phyloP scores from a whole-genome alignment of 179 eudicot genomes.

The Corrigiola litoralis region DNA sequence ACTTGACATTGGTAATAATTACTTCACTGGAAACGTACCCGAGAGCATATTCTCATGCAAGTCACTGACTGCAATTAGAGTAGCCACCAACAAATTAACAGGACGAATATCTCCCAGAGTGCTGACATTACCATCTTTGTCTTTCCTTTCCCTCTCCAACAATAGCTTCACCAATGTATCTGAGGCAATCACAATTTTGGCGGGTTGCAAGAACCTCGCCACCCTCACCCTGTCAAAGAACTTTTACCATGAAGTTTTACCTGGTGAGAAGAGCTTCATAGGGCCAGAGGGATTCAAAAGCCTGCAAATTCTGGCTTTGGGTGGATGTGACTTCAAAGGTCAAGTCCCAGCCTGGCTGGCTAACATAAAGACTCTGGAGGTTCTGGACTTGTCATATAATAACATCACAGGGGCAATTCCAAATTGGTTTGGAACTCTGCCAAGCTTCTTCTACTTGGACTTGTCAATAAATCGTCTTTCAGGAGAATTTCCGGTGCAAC shows the following conservation, averaged over 20 bases:
- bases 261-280: slow-evolving; percentile 32
- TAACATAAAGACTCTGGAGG: slow-evolving; percentile 54
- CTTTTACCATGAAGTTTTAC: slow-evolving; percentile 54
- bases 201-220: slow-evolving; percentile 50
- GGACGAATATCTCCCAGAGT: slow-evolving; percentile 59
- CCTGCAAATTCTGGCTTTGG: slow-evolving; percentile 65
- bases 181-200: slow-evolving; percentile 44
- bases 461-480: slow-evolving; percentile 51
- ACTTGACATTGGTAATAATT: slow-evolving; percentile 80
- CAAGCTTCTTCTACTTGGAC: slow-evolving; percentile 75
- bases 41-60: slow-evolving; percentile 64
- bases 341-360: slow-evolving; percentile 61
- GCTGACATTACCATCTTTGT: slow-evolving; percentile 44
- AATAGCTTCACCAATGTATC: slow-evolving; percentile 64
- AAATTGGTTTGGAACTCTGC: slow-evolving; percentile 53
- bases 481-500: slow-evolving; percentile 57
- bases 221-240: slow-evolving; percentile 59
- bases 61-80: slow-evolving; percentile 67
- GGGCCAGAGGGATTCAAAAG: slow-evolving; percentile 37
- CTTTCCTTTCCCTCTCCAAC: slow-evolving; percentile 73
- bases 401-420: slow-evolving; percentile 56
- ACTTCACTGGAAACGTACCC: slow-evolving; percentile 62
- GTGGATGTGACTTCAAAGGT: slow-evolving; percentile 65
- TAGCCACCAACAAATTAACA: slow-evolving; percentile 50
- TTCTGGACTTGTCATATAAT: slow-evolving; percentile 74